phyloP scores from a whole-genome alignment of 2,329 filamentous ascomycete species.

The Apiospora malaysiana region DNA sequence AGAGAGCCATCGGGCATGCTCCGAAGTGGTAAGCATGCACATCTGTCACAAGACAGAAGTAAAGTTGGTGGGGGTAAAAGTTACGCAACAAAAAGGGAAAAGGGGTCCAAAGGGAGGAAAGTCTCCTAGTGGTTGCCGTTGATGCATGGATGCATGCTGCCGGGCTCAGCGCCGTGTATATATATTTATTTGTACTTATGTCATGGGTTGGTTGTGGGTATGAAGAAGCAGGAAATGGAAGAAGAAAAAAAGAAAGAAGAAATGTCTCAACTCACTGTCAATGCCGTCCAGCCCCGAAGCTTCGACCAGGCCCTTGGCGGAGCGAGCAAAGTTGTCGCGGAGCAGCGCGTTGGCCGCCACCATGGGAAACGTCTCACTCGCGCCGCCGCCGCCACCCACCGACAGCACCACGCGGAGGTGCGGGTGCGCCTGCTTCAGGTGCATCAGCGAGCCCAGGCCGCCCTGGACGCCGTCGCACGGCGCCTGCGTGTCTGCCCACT shows the following conservation, averaged over 20 bases:
- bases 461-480: conserved; percentile 74
- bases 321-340: conserved; percentile 73
- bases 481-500: conserved; percentile 76
- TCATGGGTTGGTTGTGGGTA: not conserved
- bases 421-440: conserved; percentile 72
- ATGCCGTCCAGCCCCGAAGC: conserved; percentile 76
- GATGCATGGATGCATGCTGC: not conserved
- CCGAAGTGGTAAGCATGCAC: not conserved
- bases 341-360: conserved; percentile 66
- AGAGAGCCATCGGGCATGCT: not conserved
- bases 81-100: not conserved
- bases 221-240: not conserved
- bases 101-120: not conserved
- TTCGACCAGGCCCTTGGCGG: conserved; percentile 70
- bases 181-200: not conserved
- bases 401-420: conserved; percentile 79
- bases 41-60: not conserved
- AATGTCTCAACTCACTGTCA: conserved; percentile 62
- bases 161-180: not conserved
- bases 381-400: conserved; percentile 68
- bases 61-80: not conserved
- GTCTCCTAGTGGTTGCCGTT: not conserved
- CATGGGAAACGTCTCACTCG: conserved; percentile 65
- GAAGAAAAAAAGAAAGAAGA: too few species aligned
- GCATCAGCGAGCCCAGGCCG: conserved; percentile 74